Evolutionary conservation across 129 eudicot genomes (phyloP).

Genomic region (Cynara cardunculus): DNA sequence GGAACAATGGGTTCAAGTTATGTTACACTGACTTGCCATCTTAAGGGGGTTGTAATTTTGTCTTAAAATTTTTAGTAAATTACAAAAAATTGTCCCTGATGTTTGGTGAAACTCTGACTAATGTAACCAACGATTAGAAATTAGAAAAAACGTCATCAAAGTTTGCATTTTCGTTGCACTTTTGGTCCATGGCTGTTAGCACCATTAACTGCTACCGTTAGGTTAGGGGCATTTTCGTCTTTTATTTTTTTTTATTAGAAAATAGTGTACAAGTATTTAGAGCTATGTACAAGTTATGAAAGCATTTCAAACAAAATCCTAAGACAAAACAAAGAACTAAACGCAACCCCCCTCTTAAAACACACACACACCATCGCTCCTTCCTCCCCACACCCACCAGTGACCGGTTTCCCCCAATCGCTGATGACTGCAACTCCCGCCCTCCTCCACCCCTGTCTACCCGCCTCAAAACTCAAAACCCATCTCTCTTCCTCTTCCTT

Average conservation of each 20-base stretch:
- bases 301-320: background rate
- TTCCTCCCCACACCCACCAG: background rate
- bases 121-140: background rate
- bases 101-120: background rate
- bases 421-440: background rate
- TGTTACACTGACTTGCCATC: background rate
- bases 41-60: background rate
- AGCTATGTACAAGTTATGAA: background rate
- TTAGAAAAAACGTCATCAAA: background rate
- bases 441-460: background rate
- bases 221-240: background rate
- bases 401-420: background rate
- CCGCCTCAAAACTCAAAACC: background rate
- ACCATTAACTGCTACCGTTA: background rate
- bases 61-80: background rate
- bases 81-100: background rate
- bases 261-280: background rate
- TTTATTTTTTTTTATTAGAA: background rate
- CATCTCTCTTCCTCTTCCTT: background rate
- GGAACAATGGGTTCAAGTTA: background rate
- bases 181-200: background rate
- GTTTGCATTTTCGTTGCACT: background rate
- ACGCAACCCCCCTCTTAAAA: background rate
- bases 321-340: background rate
- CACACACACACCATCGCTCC: background rate